Conservation (phyloP, 805 yeast species). For the Candida michaelii region DNA sequence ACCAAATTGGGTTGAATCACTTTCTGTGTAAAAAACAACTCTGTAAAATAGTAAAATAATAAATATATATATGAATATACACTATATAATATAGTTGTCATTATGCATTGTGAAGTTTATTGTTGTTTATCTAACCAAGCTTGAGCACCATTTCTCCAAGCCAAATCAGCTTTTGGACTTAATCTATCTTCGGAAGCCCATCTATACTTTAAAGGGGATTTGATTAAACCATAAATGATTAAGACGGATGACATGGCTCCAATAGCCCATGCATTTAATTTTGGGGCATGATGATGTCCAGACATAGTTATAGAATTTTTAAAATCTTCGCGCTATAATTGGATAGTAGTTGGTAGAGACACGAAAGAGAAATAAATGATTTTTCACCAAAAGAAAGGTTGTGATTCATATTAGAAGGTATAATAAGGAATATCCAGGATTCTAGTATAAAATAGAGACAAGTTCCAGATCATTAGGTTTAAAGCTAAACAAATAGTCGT, state of each 20-base stretch:
- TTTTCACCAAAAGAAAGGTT: too few species aligned
- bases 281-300: conserved; percentile 35
- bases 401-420: too few species aligned
- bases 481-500: too few species aligned
- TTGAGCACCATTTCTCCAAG: conserved; percentile 47
- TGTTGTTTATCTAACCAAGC: conserved; percentile 38
- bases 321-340: conserved; percentile 5
- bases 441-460: too few species aligned
- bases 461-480: too few species aligned
- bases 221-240: conserved; percentile 34
- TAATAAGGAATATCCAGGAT: too few species aligned
- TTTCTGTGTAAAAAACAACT: neutral
- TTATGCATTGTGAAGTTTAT: neutral
- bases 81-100: neutral
- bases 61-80: neutral
- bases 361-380: conserved; percentile 10
- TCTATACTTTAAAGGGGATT: conserved; percentile 44
- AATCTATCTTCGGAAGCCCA: conserved; percentile 42
- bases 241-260: conserved; percentile 44
- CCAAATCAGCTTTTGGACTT: conserved; percentile 48
- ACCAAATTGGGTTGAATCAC: conserved; percentile 9
- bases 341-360: conserved; percentile 8
- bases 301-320: conserved; percentile 10
- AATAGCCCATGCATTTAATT: conserved; percentile 39
- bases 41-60: too few species aligned